Evolutionary conservation across 2,329 filamentous ascomycete genomes (phyloP), one percentile per base, ranked within the genome.

Genomic region (Alternaria atra): DNA sequence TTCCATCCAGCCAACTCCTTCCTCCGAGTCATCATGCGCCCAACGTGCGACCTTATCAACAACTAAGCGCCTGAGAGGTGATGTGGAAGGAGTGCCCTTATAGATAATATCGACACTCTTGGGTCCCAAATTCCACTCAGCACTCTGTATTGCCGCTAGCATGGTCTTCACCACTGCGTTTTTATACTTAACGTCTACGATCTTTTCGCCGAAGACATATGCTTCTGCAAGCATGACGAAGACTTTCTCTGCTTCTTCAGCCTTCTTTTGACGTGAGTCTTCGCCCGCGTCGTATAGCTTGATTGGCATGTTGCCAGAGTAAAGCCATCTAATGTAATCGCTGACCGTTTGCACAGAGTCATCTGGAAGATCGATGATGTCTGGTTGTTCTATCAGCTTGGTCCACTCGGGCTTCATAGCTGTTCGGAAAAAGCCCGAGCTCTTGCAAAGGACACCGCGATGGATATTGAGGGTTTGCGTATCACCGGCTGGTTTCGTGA

Each of bases 21-120:
- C 3, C 0, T 12, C 1, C 1, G 29, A 23, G 4, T 47, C 29
- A 5, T 5, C n/a, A 8, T 1, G 1, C 0, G 32, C 32, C 1
- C 1, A 0, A 2, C 15, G 13, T 2, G 35, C 15, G 17, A 52
- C 6, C 0, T 3, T 29, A 0, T 17, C 48, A 40, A 9, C 50
- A n/a, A 52, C 6, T 0, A 20, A 5, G 4, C 50, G 25, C 1
- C 35, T 20, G 3, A 52, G 6, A 1, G 25, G 50, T 5, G 50
- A 52, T 39, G 6, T 5, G 9, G 35, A 2, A 30, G 50, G 50
- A 0, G 50, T 52, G 12, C 50, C 50, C 6, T 52, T 4, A 1
- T 29, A 52, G 2, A 42, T 1, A 1, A 52, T 42, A 0, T 5
- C 3, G 4, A 52, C 6, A 2, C 35, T 42, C 10, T 23, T 13